Evolutionary conservation across 2,329 filamentous ascomycete species (phyloP).

Genomic region (Fusarium vanettenii): DNA sequence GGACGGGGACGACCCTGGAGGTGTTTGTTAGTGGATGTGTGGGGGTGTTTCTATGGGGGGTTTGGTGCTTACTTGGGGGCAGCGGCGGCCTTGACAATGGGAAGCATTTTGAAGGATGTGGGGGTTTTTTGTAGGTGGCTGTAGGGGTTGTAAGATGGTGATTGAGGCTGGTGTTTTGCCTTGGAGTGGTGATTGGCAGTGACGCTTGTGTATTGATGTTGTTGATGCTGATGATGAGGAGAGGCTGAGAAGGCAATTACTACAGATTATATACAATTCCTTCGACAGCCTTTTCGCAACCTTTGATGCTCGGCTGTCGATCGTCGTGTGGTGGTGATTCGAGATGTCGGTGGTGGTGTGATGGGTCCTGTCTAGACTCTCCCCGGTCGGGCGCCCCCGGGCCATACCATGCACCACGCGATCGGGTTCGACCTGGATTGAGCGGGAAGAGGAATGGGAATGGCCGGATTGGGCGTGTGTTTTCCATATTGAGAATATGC

Average conservation of each 20-base stretch:
- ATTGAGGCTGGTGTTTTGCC: neutral
- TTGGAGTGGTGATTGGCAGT: neutral
- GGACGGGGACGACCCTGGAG: constrained; percentile 35
- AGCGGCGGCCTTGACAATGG: constrained; percentile 23
- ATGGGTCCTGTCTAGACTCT: constrained; percentile 12
- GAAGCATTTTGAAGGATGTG: constrained; percentile 29
- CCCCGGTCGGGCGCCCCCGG: constrained; percentile 31
- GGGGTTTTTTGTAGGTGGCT: neutral
- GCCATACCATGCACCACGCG: constrained; percentile 9
- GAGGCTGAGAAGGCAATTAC: neutral
- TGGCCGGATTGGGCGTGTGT: neutral
- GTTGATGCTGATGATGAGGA: neutral
- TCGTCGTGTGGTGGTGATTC: constrained; percentile 31
- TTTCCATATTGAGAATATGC: neutral
- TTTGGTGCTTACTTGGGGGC: constrained; percentile 28
- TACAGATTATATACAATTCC: constrained; percentile 16
- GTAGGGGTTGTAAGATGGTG: neutral
- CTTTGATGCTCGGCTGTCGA: constrained; percentile 6
- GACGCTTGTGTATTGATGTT: neutral
- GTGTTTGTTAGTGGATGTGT: constrained; percentile 6
- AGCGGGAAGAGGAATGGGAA: neutral
- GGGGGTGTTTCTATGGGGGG: neutral
- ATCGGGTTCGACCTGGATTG: constrained; percentile 11
- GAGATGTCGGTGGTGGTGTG: constrained; percentile 27
- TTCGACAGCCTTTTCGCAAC: neutral